Conservation (phyloP, 2,329 filamentous ascomycete genomes). For the Cladophialophora yegresii region DNA sequence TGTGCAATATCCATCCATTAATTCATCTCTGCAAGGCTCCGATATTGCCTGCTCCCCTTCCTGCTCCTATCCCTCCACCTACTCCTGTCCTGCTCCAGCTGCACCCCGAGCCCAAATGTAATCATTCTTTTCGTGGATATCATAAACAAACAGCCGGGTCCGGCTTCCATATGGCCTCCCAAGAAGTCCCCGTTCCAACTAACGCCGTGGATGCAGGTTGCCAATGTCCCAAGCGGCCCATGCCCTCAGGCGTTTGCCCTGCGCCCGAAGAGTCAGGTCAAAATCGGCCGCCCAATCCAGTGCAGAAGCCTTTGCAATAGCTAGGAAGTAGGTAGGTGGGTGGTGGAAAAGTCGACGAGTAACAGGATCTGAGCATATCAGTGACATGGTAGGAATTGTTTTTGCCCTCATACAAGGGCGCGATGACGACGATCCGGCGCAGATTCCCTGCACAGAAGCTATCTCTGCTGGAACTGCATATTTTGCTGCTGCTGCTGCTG, state of each 20-base stretch:
- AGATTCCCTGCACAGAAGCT: background rate
- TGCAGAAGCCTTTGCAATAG: background rate
- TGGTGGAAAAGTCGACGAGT: background rate
- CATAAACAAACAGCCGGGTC: slow-evolving; percentile 2
- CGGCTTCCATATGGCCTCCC: slow-evolving; percentile 24
- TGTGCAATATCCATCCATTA: background rate
- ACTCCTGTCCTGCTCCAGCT: background rate
- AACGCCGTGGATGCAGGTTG: background rate
- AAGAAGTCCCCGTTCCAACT: background rate
- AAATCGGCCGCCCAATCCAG: background rate
- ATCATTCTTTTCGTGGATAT: slow-evolving; percentile 22
- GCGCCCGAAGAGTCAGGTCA: background rate
- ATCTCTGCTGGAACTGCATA: slow-evolving; percentile 33
- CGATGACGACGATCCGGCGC: background rate
- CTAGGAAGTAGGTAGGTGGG: background rate
- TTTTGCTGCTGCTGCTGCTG: slow-evolving; percentile 24
- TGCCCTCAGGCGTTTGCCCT: background rate
- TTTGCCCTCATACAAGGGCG: background rate
- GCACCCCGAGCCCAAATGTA: slow-evolving; percentile 2
- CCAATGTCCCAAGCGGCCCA: background rate
- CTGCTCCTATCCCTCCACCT: background rate
- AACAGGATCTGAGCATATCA: background rate
- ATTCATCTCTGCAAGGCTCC: background rate
- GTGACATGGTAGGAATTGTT: background rate
- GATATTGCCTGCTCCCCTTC: background rate